phyloP scores from a whole-genome alignment of 2,329 filamentous ascomycete species.

The Colletotrichum simmondsii region DNA sequence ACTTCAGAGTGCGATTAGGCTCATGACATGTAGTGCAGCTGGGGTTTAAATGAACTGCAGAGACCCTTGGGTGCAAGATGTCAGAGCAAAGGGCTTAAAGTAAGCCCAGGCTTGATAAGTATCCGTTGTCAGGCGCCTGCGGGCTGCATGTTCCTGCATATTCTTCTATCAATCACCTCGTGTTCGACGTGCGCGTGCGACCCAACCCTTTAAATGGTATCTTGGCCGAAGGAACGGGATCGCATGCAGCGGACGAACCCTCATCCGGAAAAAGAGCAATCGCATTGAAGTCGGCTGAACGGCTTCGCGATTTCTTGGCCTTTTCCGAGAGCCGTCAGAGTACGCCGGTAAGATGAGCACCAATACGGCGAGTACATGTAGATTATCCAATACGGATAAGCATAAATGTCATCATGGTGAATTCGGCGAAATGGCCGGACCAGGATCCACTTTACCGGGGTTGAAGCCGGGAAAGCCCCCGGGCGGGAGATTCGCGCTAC shows the following conservation, averaged over 20 bases:
- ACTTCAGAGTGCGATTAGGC: not conserved
- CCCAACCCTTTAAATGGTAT: not conserved
- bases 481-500: not conserved
- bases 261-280: not conserved
- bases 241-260: constrained; percentile 13
- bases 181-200: constrained; percentile 3
- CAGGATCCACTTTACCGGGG: not conserved
- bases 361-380: not conserved
- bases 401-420: not conserved
- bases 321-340: not conserved
- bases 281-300: not conserved
- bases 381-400: not conserved
- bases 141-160: constrained; percentile 13
- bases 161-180: not conserved
- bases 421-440: not conserved
- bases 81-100: not conserved
- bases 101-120: not conserved
- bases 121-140: not conserved
- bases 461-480: not conserved
- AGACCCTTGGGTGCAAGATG: not conserved
- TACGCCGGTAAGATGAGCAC: no score
- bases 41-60: not conserved
- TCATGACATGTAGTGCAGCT: not conserved
- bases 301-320: not conserved
- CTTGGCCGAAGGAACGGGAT: not conserved